Evolutionary conservation across 768 basidiomycete genomes (phyloP), one percentile per base, ranked within the genome.

Genomic region (Kwoniella bestiolae): DNA sequence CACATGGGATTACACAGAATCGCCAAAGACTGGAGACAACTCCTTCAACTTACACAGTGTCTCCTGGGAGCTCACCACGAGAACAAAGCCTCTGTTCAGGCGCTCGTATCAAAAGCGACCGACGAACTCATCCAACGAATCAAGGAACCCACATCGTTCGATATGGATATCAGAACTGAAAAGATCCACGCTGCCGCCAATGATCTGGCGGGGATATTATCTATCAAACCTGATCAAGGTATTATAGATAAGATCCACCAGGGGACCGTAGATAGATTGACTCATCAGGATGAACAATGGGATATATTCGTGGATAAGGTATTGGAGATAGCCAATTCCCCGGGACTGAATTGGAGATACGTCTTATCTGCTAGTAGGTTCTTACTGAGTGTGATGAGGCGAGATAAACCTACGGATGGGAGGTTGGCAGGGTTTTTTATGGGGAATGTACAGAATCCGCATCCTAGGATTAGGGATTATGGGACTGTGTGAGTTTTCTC

Each of bases 51-150:
- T 25, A 73, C 90, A 3, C 81, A 85, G 72, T 84, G 83, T 18
- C 77, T 94, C 0, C 88, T 95, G 65, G 83, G 77, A 1, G 91
- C 90, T 66, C 90, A 92, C 75, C 86, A 89, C 61, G 91, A 94
- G 72, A 91, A 93, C 81, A 92, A 92, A 85, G 90, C 78, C 38
- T 75, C 74, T 3, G 74, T 77, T 8, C 75, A 74, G 50, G 69
- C 77, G 26, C 56, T 78, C 12, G 72, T 78, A 5, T 28, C 67
- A 4, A 76, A 73, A 47, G 74, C 74, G 9, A 75, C 71, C 3
- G 78, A 79, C 23, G 76, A 79, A 56, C 66, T 75, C 31, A 67
- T 78, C 31, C 58, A 63, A 9, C 25, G 56, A 21, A 67, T 78
- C 57, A 68, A 64, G 26, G 68, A 75, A 38, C 74, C 76, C 3